phyloP scores from a whole-genome alignment of 257 asterid genomes.

The Nicotiana paniculata region DNA sequence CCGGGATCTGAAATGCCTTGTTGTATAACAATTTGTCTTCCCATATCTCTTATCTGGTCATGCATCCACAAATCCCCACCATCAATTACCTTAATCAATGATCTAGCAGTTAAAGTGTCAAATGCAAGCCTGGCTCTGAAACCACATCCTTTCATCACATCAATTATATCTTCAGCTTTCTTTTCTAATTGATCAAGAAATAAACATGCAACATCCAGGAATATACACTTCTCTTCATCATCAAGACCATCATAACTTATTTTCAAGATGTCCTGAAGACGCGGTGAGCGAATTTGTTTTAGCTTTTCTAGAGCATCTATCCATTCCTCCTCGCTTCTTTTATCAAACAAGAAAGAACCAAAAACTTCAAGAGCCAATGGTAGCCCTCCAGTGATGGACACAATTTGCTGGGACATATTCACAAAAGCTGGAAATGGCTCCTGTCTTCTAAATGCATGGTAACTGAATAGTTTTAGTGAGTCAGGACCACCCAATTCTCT shows the following conservation, averaged over 20 bases:
- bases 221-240: conserved; percentile 20
- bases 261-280: conserved; percentile 17
- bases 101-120: conserved; percentile 15
- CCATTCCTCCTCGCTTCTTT: conserved; percentile 23
- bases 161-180: conserved; percentile 22
- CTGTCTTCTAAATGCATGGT: conserved; percentile 26
- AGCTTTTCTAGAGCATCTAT: conserved; percentile 22
- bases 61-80: conserved; percentile 27
- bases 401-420: conserved; percentile 19
- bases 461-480: conserved; percentile 19
- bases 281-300: conserved; percentile 4
- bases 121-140: conserved; percentile 16
- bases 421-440: conserved; percentile 14
- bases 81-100: conserved; percentile 21
- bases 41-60: conserved; percentile 33
- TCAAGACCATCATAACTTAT: conserved; percentile 25
- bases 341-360: conserved; percentile 25
- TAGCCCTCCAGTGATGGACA: conserved; percentile 18
- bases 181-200: conserved; percentile 19
- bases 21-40: conserved; percentile 24
- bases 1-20: conserved; percentile 12
- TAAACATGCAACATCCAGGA: conserved; percentile 32
- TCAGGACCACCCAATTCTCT: conserved; percentile 6
- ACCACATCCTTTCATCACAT: conserved; percentile 23
- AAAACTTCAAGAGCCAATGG: conserved; percentile 36